A percentile compares a stretch with the other conserved stretches of the same genome.
Conservation (phyloP, 345 rosid species). For the Populus ilicifolia region DNA sequence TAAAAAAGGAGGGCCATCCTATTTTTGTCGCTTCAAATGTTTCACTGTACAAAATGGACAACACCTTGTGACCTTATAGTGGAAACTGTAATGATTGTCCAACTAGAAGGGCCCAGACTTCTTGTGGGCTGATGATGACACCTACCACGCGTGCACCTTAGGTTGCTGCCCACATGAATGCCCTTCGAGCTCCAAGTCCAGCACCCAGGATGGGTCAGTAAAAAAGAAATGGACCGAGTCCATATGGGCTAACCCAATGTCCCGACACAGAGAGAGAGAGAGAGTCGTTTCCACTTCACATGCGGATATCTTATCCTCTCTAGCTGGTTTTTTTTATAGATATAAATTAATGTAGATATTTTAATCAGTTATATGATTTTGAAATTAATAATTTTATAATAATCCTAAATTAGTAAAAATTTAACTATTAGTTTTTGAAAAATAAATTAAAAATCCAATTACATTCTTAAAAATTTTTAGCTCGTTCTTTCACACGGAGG, state of each 20-base stretch:
- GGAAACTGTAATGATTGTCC: slow-evolving; percentile 1
- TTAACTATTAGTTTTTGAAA: too few species aligned
- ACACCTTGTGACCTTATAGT: background rate
- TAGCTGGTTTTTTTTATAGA: too few species aligned
- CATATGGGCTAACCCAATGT: background rate
- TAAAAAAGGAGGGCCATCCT: background rate
- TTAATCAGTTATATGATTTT: too few species aligned
- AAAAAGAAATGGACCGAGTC: slow-evolving; percentile 5
- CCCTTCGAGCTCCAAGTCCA: background rate
- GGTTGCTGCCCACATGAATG: background rate
- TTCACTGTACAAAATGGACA: slow-evolving; percentile 2
- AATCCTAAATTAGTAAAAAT: too few species aligned
- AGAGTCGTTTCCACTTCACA: too few species aligned
- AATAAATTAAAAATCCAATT: too few species aligned
- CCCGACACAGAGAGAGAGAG: background rate
- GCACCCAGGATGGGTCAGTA: slow-evolving; percentile 15
- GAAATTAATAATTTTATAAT: too few species aligned
- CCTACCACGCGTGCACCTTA: background rate
- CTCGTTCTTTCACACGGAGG: too few species aligned
- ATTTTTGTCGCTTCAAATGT: too few species aligned
- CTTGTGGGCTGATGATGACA: background rate
- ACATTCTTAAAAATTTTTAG: too few species aligned
- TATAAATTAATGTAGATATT: too few species aligned
- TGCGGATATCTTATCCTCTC: too few species aligned
- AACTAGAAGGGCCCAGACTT: background rate